Evolutionary conservation across 2,329 filamentous ascomycete species (phyloP).

Genomic region (Sporothrix dimorphospora): DNA sequence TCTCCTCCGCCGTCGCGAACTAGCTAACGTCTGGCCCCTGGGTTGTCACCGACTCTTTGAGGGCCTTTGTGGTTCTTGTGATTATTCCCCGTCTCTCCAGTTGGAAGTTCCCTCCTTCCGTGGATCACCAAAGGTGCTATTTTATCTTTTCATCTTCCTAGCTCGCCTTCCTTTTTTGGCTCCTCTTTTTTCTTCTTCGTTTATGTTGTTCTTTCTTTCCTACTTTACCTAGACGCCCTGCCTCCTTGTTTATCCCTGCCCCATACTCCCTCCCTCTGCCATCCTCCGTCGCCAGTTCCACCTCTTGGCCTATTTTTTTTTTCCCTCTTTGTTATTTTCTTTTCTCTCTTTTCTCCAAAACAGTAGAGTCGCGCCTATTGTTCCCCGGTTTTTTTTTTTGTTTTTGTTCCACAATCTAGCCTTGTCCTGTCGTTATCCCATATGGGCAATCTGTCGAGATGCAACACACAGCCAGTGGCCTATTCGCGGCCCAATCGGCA

Average conservation of each 20-base stretch:
- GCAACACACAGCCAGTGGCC: conserved; percentile 25
- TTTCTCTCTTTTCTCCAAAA: neutral
- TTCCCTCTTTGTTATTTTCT: neutral
- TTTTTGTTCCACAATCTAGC: conserved; percentile 1
- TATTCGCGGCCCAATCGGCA: conserved; percentile 20
- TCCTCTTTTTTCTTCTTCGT: conserved; percentile 13
- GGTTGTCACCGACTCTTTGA: neutral
- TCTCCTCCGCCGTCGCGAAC: neutral
- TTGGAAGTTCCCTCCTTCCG: neutral
- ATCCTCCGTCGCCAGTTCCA: neutral
- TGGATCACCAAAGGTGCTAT: neutral
- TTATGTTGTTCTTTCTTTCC: conserved; percentile 1
- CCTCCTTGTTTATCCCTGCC: conserved; percentile 16
- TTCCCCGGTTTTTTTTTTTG: neutral
- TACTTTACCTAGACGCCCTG: neutral
- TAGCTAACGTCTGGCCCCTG: neutral
- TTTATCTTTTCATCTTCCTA: conserved; percentile 22
- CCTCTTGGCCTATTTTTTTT: conserved; percentile 9
- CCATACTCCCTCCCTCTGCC: neutral
- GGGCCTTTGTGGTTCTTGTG: neutral
- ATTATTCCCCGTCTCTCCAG: neutral
- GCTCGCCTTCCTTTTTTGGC: neutral
- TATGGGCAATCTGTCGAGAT: conserved; percentile 18
- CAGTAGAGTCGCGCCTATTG: neutral
- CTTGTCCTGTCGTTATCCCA: neutral